Evolutionary conservation across 139 green algal genomes (phyloP), one percentile per base, ranked within the genome.

Genomic region (Chlamydomonas sp.): DNA sequence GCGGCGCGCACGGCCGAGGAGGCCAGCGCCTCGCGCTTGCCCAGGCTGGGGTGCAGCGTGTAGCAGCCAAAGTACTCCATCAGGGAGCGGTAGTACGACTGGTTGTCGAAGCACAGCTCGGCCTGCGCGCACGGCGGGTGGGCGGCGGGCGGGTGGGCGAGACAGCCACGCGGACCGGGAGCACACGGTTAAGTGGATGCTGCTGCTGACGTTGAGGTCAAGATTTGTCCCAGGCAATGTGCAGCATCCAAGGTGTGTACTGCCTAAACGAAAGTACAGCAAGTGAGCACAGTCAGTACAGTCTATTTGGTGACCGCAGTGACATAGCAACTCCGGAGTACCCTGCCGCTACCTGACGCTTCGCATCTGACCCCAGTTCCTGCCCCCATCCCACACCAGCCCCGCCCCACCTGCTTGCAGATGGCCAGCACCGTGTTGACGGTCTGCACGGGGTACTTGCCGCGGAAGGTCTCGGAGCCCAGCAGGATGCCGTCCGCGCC

Each of bases 401-500:
- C 18, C 18, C 2, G 62, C 5, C 81, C 3, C 81, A 86, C 81
- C 90, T 95, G 90, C 68, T 89, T 88, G 88, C 90, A 94, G 85
- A 95, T 95, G 82, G 86, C 87, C 72, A 91, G 77, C 63, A 96
- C 90, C 17, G 89, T 95, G 61, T 88, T 81, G 61, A 90, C 90
- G 20, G 84, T 80, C 49, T 69, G 31, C 49, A 88, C 85, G 6
- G 92, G 83, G 87, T 92, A 94, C 88, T 95, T 92, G 20, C 96
- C 97, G 0, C 95, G 88, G 95, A 98, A 96, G 12, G 96, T 98
- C 90, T 98, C 97, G 0, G 93, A 95, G 20, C 95, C 96, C 81
- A 99, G 95, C 91, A 98, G 80, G 18, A 98, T 89, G 69, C 85
- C 80, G 86, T 94, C 93, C 1, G 92, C 91, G 17, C 96, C 97